Evolutionary conservation across 2,329 filamentous ascomycete genomes (phyloP).

Genomic region (Aspergillus vadensis): DNA sequence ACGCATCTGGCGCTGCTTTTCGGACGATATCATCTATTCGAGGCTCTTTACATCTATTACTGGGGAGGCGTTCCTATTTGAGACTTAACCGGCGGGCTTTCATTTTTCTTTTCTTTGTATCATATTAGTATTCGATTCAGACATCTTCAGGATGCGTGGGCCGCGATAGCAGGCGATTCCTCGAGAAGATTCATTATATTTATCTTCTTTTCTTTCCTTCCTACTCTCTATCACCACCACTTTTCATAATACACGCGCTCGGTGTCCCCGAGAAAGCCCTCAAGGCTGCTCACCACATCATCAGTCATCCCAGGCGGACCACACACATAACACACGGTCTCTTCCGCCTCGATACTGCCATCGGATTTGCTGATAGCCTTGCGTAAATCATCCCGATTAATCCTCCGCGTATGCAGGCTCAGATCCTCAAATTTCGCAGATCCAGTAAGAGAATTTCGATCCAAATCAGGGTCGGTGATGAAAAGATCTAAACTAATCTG

Average conservation of each 20-base stretch:
- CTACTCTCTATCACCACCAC: constrained; percentile 58
- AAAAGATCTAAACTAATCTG: constrained; percentile 38
- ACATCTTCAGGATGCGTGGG: background rate
- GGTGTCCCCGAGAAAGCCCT: constrained; percentile 44
- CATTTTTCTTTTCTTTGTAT: background rate
- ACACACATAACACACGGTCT: constrained; percentile 66
- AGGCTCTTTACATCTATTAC: background rate
- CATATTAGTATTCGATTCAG: background rate
- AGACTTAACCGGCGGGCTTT: background rate
- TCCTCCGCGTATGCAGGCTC: constrained; percentile 35
- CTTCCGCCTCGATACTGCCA: constrained; percentile 28
- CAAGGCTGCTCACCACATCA: constrained; percentile 54
- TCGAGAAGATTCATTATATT: background rate
- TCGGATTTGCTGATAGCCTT: constrained; percentile 34
- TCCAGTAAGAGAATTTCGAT: constrained; percentile 11
- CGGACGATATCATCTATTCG: background rate
- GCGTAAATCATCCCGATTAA: constrained; percentile 39
- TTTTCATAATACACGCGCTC: constrained; percentile 61
- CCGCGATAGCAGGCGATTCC: background rate
- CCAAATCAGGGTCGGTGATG: constrained; percentile 26
- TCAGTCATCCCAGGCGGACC: constrained; percentile 71
- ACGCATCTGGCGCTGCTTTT: background rate
- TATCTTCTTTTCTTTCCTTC: background rate
- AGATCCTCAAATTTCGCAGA: constrained; percentile 26
- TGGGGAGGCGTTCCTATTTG: background rate